Conservation (phyloP, 495 filamentous ascomycete species). For the Penicillium riverlandense region DNA sequence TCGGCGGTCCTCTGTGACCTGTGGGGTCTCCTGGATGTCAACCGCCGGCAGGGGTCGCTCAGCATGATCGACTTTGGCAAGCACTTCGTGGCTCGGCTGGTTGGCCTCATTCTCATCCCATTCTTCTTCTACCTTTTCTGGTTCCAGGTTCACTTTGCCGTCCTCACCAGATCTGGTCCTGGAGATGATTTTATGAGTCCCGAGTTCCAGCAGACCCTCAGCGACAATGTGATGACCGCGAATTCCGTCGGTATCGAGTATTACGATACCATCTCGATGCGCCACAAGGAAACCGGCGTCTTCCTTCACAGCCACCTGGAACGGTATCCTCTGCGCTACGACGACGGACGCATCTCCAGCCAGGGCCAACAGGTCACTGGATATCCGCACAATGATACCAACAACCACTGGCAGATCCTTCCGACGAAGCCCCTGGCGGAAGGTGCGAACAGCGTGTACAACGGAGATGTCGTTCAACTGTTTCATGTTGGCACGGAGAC, state of each 20-base stretch:
- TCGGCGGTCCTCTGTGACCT: conserved; percentile 89
- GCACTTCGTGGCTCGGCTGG: conserved; percentile 78
- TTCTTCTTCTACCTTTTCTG: conserved; percentile 99
- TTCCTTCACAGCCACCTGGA: conserved; percentile 92
- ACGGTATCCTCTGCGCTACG: conserved; percentile 86
- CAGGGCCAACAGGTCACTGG: conserved; percentile 98
- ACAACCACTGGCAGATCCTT: conserved; percentile 96
- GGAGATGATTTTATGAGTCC: conserved; percentile 99
- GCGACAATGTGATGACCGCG: conserved; percentile 84
- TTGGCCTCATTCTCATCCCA: conserved; percentile 80
- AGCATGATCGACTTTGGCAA: conserved; percentile 72
- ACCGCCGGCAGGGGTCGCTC: conserved; percentile 69
- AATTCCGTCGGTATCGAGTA: conserved; percentile 83
- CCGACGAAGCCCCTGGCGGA: conserved; percentile 51
- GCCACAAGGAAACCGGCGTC: conserved; percentile 95
- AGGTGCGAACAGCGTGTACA: conserved; percentile 59
- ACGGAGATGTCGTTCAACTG: conserved; percentile 82
- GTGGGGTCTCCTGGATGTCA: conserved; percentile 89
- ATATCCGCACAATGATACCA: conserved; percentile 96
- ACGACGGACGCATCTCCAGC: conserved; percentile 94
- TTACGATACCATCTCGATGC: conserved; percentile 79
- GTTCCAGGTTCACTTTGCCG: conserved; percentile 98
- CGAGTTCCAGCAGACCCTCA: conserved; percentile 93
- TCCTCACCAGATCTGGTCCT: conserved; percentile 81
- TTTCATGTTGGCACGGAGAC: conserved; percentile 82